Evolutionary conservation across 495 filamentous ascomycete genomes (phyloP), one percentile per base, ranked within the genome.

Genomic region (Penicillium taxi): DNA sequence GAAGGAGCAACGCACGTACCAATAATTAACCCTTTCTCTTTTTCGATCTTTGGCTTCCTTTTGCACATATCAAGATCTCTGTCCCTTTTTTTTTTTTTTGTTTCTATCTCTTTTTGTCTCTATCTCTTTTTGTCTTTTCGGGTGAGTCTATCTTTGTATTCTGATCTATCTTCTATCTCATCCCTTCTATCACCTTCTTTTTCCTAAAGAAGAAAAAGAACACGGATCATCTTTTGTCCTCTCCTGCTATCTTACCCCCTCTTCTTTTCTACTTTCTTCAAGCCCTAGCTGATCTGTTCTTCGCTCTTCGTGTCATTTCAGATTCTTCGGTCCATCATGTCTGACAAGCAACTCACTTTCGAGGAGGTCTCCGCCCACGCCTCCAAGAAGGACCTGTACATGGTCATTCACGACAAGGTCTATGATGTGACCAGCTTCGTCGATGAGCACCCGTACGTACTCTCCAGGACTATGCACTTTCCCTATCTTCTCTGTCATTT

Each of bases 401-500:
- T 96, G 45, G 82, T 96, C 39, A 74, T 96, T 53, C 86, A 96
- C 72, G 90, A 96, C 64, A 90, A 93, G 70, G 81, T 99, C 64
- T 99, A 96, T 76, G 80, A 94, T 59, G 60, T 72, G 49, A 73
- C 75, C 45, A 84, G 75, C 56, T 99, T 99, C 68, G 72, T 96
- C 39, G 90, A 96, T 60, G 93, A 99, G 79, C 93, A 99, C 69
- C 93, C 93, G 90, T 98, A 86, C 64, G 91, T 89, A 20, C 29
- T 32, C 40, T 34, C 26, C 35, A 15, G 21, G 30, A 29, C 16
- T 32, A 1, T 19, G 2, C 28, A 14, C 15, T 32, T 17, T 16
- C 14, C 9, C 15, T 9, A 13, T 21, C 13, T 12, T n/a, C 15
- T n/a, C 14, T 7, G 12, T n/a, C 27, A 21, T n/a, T 15, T 6